Evolutionary conservation across 768 basidiomycete species (phyloP), one percentile per base, ranked within the genome.

Genomic region (Russula compacta): DNA sequence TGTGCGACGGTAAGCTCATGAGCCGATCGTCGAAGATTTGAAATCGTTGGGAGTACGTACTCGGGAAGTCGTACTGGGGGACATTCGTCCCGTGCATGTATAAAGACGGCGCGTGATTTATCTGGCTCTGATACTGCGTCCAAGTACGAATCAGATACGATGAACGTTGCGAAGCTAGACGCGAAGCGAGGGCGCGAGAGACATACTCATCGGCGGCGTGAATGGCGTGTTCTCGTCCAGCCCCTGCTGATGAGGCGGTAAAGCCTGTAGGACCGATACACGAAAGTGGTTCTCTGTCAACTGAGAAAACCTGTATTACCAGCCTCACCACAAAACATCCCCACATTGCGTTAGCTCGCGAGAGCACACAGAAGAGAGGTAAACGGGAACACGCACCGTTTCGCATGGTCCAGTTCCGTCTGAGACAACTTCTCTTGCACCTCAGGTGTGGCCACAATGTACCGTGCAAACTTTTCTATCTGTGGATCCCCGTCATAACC

Each of bases 381-480:
- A 58, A 36, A 59, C 11, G 4, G 56, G 24, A 51, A 35, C 14
- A 64, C 78, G 62, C 59, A 86, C 91, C 85, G 79, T 69, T 81
- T 83, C 5, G 92, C 90, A 73, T 95, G 82, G 49, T 85, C 82
- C 17, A 90, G 80, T 71, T 98, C 95, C 19, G 85, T 85, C 49
- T 85, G 83, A 0, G 94, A 93, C 49, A 98, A 74, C 36, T 84
- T 81, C n/a, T 79, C 81, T 67, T 95, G 92, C 2, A 88, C 72
- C 9, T 84, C 83, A 0, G 83, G 84, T 32, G 84, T 86, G 8
- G 80, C 77, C 24, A 81, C 82, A 49, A 98, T 88, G 64, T 84
- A 84, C 17, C 90, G 84, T 35, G 93, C 87, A 69, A 83, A 93
- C 70, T 84, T 87, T 73, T 97, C 95, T 50, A 95, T 89, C 94